Percentiles rank a stretch among this genome's conserved stretches.
These are phyloP conservation scores for Garcileccinum viscosum DNA, from an alignment of 1,284 basidiomycete species.

Conservation along the genomic window DNA sequence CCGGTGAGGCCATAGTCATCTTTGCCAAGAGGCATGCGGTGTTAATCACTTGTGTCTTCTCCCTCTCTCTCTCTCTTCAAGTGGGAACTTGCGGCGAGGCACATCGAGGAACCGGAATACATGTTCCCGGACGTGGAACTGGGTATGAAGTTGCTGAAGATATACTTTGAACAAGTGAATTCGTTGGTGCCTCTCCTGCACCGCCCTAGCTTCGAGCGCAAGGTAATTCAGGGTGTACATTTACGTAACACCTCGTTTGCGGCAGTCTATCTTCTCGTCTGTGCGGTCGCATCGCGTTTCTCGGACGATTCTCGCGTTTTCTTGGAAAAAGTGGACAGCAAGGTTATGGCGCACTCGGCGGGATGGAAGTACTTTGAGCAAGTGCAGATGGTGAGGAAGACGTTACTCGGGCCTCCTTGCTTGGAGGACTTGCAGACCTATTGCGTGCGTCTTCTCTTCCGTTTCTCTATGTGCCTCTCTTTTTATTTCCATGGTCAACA, in stretches of 20 bases:
- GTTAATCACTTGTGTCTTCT: not conserved
- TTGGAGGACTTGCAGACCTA: constrained; percentile 68
- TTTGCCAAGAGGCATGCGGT: not conserved
- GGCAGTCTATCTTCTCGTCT: constrained; percentile 59
- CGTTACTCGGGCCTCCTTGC: constrained; percentile 54
- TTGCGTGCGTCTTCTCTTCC: constrained; percentile 41
- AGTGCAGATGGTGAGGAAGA: constrained; percentile 56
- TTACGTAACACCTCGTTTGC: constrained; percentile 67
- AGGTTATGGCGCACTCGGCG: constrained; percentile 51
- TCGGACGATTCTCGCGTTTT: constrained; percentile 69
- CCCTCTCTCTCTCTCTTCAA: constrained; percentile 22
- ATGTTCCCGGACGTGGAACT: constrained; percentile 71
- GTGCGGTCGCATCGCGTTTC: constrained; percentile 75
- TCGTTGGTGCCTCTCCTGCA: constrained; percentile 77
- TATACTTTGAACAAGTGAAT: constrained; percentile 74
- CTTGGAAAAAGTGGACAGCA: constrained; percentile 43
- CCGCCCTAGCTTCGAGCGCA: constrained; percentile 71
- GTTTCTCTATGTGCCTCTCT: not conserved
- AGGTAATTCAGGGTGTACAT: constrained; percentile 64
- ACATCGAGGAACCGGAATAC: constrained; percentile 29
- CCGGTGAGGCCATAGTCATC: constrained; percentile 44
- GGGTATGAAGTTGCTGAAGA: constrained; percentile 62
- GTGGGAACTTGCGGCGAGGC: constrained; percentile 48
- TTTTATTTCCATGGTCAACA: constrained; percentile 21
- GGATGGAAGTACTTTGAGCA: constrained; percentile 82